Evolutionary conservation across 805 yeast genomes (phyloP).

Genomic region (Suhomyces sp.): DNA sequence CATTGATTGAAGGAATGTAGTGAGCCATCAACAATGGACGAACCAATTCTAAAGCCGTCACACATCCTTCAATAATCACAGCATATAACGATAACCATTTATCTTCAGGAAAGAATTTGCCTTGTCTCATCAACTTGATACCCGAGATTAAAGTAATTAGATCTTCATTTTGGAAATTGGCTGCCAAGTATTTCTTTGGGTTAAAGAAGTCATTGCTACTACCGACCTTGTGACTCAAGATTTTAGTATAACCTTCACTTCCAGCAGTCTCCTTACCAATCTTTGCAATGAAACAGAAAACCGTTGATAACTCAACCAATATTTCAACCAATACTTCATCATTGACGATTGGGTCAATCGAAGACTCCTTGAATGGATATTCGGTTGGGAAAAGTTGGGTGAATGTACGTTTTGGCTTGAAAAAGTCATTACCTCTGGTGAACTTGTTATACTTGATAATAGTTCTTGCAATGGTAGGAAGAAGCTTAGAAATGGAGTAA

Average conservation of each 20-base stretch:
- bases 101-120: constrained; percentile 60
- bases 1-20: constrained; percentile 51
- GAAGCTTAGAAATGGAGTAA: constrained; percentile 47
- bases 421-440: constrained; percentile 45
- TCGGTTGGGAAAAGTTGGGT: constrained; percentile 65
- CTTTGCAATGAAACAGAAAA: constrained; percentile 55
- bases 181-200: constrained; percentile 39
- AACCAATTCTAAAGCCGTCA: constrained; percentile 52
- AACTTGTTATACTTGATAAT: constrained; percentile 52
- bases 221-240: constrained; percentile 29
- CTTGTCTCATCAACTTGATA: constrained; percentile 49
- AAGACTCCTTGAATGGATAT: constrained; percentile 60
- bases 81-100: constrained; percentile 74
- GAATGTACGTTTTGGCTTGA: constrained; percentile 60
- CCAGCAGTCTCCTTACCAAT: constrained; percentile 44
- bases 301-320: constrained; percentile 62
- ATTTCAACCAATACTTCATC: constrained; percentile 70
- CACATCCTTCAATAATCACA: constrained; percentile 52
- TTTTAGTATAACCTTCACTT: constrained; percentile 40
- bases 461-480: constrained; percentile 53
- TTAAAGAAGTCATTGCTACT: constrained; percentile 37
- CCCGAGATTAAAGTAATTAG: constrained; percentile 44
- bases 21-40: constrained; percentile 47
- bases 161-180: constrained; percentile 43
- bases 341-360: constrained; percentile 72